Base-by-base conservation (phyloP, 768 basidiomycete genomes). In the Phaffia tasmanica region DNA sequence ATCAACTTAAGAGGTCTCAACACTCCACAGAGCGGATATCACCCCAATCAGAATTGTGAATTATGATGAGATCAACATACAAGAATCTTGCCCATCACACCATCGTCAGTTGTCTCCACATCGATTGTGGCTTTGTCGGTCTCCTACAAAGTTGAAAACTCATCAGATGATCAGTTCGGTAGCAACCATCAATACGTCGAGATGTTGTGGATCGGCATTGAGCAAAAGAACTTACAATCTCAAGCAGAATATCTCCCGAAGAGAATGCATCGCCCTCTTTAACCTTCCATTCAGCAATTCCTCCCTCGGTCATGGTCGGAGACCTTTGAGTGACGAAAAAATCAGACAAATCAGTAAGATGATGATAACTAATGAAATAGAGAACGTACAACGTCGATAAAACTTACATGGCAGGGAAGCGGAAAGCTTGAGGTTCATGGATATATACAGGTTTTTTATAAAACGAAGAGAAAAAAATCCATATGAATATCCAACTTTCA, bases 261-360 rank as follows among this genome's bases (percentile, higher is more conserved):
- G 79, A 70, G 73, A 91, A 95, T 0, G 83, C 72, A 67, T 90
- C 89, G 21, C 91, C 90, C 72, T 87, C 86, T 70, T 81, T 81
- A 78, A 86, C 86, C 80, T 94, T 95, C 92, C 94, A 97, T 3
- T 81, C 81, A 0, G 89, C 80, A 70, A 98, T 88, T 2, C 87
- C 90, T 54, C 93, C 92, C 77, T 95, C 92, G 0, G 88, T 91
- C 88, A 97, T 92, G 16, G 90, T 94, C 18, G 91, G 92, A 2
- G 88, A 92, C 91, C 67, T 69, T 42, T 4, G 62, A 42, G 53
- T 5, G 8, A 16, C n/a, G 8, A 46, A 30, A 30, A 29, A 8
- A 50, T 47, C 27, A 27, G 7, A 32, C 8, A 18, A 32, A 32
- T 42, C 42, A 11, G 32, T n/a, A 1, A 21, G 48, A 49, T 14